phyloP scores from a whole-genome alignment of 805 yeast species.

The Nakazawaea molendinolei region DNA sequence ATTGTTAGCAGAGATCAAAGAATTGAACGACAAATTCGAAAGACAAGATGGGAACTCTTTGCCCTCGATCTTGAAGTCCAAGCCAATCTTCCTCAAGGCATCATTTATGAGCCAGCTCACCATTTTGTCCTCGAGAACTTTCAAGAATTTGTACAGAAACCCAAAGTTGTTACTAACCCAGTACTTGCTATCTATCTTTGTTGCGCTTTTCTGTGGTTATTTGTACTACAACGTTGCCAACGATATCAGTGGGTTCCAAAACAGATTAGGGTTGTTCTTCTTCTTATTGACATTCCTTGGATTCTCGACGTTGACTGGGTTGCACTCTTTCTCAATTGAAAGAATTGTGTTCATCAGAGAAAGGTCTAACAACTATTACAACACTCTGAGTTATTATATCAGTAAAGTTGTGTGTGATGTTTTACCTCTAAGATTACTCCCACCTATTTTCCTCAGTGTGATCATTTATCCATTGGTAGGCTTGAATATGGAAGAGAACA shows the following conservation, averaged over 20 bases:
- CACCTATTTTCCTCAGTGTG: slow-evolving; percentile 75
- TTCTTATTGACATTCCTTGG: slow-evolving; percentile 89
- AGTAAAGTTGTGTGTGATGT: slow-evolving; percentile 88
- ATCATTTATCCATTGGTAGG: slow-evolving; percentile 91
- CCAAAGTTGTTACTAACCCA: slow-evolving; percentile 86
- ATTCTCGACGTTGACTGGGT: slow-evolving; percentile 85
- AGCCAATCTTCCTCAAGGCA: slow-evolving; percentile 41
- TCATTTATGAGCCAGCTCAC: slow-evolving; percentile 54
- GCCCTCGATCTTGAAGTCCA: slow-evolving; percentile 22
- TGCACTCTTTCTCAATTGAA: slow-evolving; percentile 84
- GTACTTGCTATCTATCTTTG: slow-evolving; percentile 65
- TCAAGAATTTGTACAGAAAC: slow-evolving; percentile 87
- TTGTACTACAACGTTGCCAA: slow-evolving; percentile 77
- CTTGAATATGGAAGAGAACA: slow-evolving; percentile 67
- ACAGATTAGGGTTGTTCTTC: slow-evolving; percentile 88
- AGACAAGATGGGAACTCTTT: slow-evolving; percentile 13
- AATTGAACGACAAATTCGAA: slow-evolving; percentile 14
- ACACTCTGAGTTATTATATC: slow-evolving; percentile 76
- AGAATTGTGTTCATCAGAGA: slow-evolving; percentile 87
- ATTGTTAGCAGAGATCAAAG: slow-evolving; percentile 31
- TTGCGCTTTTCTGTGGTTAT: slow-evolving; percentile 82
- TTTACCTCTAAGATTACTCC: slow-evolving; percentile 86
- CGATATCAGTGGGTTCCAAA: slow-evolving; percentile 95
- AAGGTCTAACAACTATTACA: slow-evolving; percentile 90
- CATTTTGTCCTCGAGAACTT: slow-evolving; percentile 80